A percentile compares a stretch with the other conserved stretches of the same genome.
These are phyloP conservation scores for Apiosordaria backusii DNA, from an alignment of 495 filamentous ascomycete genomes.

Conservation along the genomic window DNA sequence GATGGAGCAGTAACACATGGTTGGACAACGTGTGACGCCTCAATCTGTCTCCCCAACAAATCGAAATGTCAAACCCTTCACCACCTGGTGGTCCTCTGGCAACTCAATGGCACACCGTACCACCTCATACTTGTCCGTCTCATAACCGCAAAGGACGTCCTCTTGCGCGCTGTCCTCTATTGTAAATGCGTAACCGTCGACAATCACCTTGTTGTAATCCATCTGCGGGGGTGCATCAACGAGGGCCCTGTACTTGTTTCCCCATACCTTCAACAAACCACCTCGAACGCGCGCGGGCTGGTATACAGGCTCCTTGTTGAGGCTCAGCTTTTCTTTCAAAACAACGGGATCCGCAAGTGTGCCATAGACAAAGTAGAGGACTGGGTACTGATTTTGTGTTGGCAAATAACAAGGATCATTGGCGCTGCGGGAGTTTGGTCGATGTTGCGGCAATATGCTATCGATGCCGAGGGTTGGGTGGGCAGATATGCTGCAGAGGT, in stretches of 20 bases:
- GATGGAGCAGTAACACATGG: too few relatives aligned
- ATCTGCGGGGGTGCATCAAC: slow-evolving; percentile 29
- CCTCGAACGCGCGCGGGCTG: slow-evolving; percentile 25
- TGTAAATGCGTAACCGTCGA: slow-evolving; percentile 37
- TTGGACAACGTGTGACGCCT: too few relatives aligned
- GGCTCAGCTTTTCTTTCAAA: slow-evolving; percentile 24
- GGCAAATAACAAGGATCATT: background rate
- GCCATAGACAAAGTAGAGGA: slow-evolving; percentile 46
- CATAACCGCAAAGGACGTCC: slow-evolving; percentile 36
- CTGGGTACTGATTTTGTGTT: slow-evolving; percentile 38
- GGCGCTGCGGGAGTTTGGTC: slow-evolving; percentile 6
- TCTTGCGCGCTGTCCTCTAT: slow-evolving; percentile 36
- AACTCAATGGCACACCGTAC: slow-evolving; percentile 39
- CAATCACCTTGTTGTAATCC: slow-evolving; percentile 1
- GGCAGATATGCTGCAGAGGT: slow-evolving; percentile 28
- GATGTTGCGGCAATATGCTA: slow-evolving; percentile 39
- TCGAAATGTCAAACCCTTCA: slow-evolving; percentile 18
- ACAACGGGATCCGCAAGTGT: slow-evolving; percentile 30
- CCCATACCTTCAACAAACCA: slow-evolving; percentile 36
- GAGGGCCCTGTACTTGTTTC: slow-evolving; percentile 41
- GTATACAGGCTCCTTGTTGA: slow-evolving; percentile 11
- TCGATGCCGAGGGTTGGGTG: slow-evolving; percentile 43
- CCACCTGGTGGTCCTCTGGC: background rate
- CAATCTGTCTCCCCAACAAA: slow-evolving; percentile 10
- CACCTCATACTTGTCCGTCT: slow-evolving; percentile 44